phyloP scores from a whole-genome alignment of 257 asterid genomes.

The Solanum pennellii region DNA sequence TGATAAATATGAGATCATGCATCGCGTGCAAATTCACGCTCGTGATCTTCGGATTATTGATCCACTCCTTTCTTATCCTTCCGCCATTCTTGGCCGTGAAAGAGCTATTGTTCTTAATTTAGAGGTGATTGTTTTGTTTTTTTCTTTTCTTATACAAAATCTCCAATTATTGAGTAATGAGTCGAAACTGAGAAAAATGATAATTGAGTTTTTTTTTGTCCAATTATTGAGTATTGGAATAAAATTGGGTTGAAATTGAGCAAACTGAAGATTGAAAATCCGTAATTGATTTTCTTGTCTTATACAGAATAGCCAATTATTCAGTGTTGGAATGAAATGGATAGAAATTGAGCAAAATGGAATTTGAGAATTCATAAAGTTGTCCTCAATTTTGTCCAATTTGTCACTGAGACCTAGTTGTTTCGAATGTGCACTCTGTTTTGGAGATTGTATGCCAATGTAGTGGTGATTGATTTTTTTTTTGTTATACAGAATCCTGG shows the following conservation, averaged over 20 bases:
- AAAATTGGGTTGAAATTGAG: neutral
- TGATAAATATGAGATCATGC: conserved; percentile 82
- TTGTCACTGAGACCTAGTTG: neutral
- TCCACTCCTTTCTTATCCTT: conserved; percentile 74
- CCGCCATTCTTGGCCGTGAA: conserved; percentile 84
- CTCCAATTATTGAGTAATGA: neutral
- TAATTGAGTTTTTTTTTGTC: neutral
- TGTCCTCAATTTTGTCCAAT: neutral
- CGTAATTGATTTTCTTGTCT: neutral
- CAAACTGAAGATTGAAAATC: neutral
- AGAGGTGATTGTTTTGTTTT: conserved; percentile 28
- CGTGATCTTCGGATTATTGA: conserved; percentile 90
- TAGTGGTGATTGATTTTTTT: neutral
- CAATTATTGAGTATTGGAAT: neutral
- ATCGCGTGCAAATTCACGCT: conserved; percentile 79
- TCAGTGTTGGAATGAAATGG: neutral
- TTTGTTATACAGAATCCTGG: neutral
- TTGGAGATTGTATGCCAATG: neutral
- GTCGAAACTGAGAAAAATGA: neutral
- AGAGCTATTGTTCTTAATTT: conserved; percentile 82
- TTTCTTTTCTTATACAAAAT: neutral
- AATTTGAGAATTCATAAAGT: neutral
- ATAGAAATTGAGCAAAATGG: neutral
- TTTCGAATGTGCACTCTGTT: neutral
- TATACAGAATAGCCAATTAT: neutral